These are phyloP conservation scores for Nyssa sinensis DNA, from an alignment of 148 eudicot genomes.

Conservation along the genomic window DNA sequence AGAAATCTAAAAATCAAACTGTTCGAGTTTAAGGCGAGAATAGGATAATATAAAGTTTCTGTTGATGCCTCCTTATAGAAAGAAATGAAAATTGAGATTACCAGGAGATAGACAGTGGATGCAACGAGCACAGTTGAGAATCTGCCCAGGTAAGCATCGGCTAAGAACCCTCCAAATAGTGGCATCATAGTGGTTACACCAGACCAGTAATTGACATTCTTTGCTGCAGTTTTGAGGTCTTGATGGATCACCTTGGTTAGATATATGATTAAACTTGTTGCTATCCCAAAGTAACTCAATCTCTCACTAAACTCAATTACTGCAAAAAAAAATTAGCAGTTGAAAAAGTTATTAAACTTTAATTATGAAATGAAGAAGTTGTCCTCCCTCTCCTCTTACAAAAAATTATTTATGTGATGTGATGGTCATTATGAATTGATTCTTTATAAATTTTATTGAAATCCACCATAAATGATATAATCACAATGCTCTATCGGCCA, in stretches of 20 bases:
- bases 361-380: no score
- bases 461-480: no score
- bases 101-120: constrained; percentile 60
- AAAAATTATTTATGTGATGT: no score
- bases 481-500: no score
- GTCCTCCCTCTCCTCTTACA: no score
- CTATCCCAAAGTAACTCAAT: constrained; percentile 76
- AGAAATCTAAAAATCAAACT: no score
- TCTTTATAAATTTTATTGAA: no score
- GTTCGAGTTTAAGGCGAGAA: no score
- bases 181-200: constrained; percentile 85
- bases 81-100: constrained; percentile 12
- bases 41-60: no score
- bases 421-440: no score
- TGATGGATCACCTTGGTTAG: constrained; percentile 69
- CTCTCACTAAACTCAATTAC: constrained; percentile 92
- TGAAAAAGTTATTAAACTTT: no score
- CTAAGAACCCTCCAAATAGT: constrained; percentile 73
- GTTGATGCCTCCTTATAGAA: neutral
- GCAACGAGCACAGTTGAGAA: constrained; percentile 56
- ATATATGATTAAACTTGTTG: constrained; percentile 71
- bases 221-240: constrained; percentile 76
- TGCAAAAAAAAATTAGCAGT: constrained; percentile 25
- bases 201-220: constrained; percentile 60
- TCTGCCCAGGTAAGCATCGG: constrained; percentile 77